Conservation (phyloP, 306 rosid species). For the Fragaria vesca region DNA sequence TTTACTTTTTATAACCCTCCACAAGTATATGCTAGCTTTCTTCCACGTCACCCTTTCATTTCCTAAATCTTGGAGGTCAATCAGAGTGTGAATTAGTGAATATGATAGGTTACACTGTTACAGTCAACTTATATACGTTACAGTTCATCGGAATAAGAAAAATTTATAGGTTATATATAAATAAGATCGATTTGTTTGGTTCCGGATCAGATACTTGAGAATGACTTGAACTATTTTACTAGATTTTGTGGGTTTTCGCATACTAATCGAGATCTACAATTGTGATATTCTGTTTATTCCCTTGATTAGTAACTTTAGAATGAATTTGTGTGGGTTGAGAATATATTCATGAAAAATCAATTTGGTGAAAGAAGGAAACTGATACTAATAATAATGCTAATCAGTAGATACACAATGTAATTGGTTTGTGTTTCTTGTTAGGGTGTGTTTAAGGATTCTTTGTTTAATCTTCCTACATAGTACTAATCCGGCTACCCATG, state of each 20-base stretch:
- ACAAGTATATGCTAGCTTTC: slow-evolving; percentile 9
- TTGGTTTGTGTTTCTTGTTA: no score
- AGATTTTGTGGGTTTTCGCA: no score
- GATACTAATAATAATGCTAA: no score
- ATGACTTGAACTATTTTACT: background rate
- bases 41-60: slow-evolving; percentile 27
- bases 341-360: background rate
- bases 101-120: background rate
- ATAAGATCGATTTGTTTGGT: background rate
- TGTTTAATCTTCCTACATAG: no score
- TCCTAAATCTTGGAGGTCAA: slow-evolving; percentile 14
- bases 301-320: background rate
- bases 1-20: slow-evolving; percentile 17
- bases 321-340: background rate
- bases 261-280: background rate
- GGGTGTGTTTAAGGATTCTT: no score
- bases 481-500: no score
- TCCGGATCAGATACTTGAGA: background rate
- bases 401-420: no score
- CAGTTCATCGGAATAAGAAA: background rate
- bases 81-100: slow-evolving; percentile 16
- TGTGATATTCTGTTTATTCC: background rate
- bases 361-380: background rate
- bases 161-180: background rate
- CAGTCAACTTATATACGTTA: background rate